These are phyloP conservation scores for Pseudoturritis turrita DNA, from an alignment of 345 rosid species.

Conservation along the genomic window DNA sequence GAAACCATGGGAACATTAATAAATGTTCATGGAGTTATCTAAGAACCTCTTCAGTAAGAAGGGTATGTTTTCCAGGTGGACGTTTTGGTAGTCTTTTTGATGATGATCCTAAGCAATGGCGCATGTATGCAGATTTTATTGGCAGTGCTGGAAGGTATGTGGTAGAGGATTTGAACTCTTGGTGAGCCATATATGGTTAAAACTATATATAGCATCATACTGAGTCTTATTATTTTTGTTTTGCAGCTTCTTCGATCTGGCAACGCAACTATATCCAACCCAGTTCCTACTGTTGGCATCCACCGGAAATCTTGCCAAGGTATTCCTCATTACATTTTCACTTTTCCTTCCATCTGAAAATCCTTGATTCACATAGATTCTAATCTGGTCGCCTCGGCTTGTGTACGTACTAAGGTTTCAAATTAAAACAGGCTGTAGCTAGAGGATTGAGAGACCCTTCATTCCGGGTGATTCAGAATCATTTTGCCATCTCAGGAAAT, in stretches of 20 bases:
- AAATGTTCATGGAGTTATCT: slow-evolving; percentile 3
- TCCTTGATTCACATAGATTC: not conserved
- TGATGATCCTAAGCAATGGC: slow-evolving; percentile 99
- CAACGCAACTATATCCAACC: slow-evolving; percentile 84
- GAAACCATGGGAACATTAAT: slow-evolving; percentile 21
- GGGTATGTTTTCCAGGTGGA: slow-evolving; percentile 60
- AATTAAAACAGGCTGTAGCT: slow-evolving; percentile 71
- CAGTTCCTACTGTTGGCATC: slow-evolving; percentile 89
- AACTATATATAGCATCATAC: not conserved
- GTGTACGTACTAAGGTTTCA: not conserved
- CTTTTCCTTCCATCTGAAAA: not conserved
- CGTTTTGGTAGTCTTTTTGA: slow-evolving; percentile 88
- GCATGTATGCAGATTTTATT: slow-evolving; percentile 97
- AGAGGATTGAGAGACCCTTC: slow-evolving; percentile 97
- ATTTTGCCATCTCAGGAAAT: slow-evolving; percentile 83
- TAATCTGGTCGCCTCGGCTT: not conserved
- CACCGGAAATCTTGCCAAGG: slow-evolving; percentile 94
- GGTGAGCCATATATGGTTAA: not conserved
- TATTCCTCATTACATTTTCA: slow-evolving; percentile 27
- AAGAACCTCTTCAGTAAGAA: slow-evolving; percentile 16
- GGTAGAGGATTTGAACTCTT: not conserved
- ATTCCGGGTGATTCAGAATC: slow-evolving; percentile 86
- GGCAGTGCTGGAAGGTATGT: slow-evolving; percentile 96
- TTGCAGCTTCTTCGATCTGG: slow-evolving; percentile 85
- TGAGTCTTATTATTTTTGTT: slow-evolving; percentile 1